Percentiles rank a stretch among this genome's conserved stretches.
Evolutionary conservation across 371 early-diverging fungal genomes (phyloP).

Genomic region (Thermomucor indicae-seudaticae): DNA sequence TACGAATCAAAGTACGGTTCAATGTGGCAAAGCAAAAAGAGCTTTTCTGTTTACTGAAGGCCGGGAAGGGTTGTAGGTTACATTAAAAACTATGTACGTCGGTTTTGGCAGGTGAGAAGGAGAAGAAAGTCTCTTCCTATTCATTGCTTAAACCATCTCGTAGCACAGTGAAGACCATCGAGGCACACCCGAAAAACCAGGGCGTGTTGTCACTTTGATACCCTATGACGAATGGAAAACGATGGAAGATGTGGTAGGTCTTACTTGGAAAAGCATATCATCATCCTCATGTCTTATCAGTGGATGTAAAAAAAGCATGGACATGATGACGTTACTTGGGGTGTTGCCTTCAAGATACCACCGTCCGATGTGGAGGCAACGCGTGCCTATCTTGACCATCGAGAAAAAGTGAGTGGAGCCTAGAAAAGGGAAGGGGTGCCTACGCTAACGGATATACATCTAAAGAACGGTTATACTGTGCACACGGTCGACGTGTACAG

Average conservation of each 20-base stretch:
- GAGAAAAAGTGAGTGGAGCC: conserved; percentile 70
- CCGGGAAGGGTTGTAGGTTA: conserved; percentile 64
- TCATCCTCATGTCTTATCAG: background rate
- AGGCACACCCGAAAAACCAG: conserved; percentile 80
- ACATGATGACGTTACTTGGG: conserved; percentile 74
- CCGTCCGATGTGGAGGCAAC: conserved; percentile 17
- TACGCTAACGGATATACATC: background rate
- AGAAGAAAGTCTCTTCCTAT: background rate
- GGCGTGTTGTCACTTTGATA: conserved; percentile 88
- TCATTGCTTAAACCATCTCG: background rate
- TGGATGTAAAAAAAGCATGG: conserved; percentile 35
- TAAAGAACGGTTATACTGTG: conserved; percentile 70
- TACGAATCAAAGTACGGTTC: conserved; percentile 43
- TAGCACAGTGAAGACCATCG: conserved; percentile 87
- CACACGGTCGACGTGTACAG: conserved; percentile 69
- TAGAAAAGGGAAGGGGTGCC: background rate
- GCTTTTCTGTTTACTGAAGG: no score
- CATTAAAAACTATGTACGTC: conserved; percentile 73
- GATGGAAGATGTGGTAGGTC: conserved; percentile 35
- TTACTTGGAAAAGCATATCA: background rate
- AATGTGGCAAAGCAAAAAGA: background rate
- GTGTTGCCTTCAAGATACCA: conserved; percentile 76
- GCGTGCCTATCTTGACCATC: conserved; percentile 16
- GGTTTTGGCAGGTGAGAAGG: conserved; percentile 81
- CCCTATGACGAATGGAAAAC: conserved; percentile 61